Conservation (phyloP, 345 rosid species). For the Arabidopsis thaliana region TAIR10.1 NC_003076.8:16380501-16381000, state of each 20-base stretch:
- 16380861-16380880: conserved; percentile 63
- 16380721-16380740: conserved; percentile 45
- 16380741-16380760: neutral
- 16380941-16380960: conserved; percentile 44
- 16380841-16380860: conserved; percentile 58
- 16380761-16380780: neutral
- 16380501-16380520: neutral
- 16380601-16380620: conserved; percentile 43
- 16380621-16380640: conserved; percentile 49
- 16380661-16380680: conserved; percentile 53
- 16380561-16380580: conserved; percentile 54
- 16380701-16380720: conserved; percentile 9
- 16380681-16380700: conserved; percentile 57
- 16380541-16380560: conserved; percentile 56
- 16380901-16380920: conserved; percentile 60
- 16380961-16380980: conserved; percentile 53
- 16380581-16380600: conserved; percentile 50
- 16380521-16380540: neutral
- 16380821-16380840: conserved; percentile 53
- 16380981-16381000: conserved; percentile 52
- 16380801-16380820: conserved; percentile 48
- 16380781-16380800: conserved; percentile 61
- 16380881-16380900: conserved; percentile 63
- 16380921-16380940: conserved; percentile 36
- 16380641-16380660: conserved; percentile 49